Evolutionary conservation across 371 early-diverging fungal genomes (phyloP), one percentile per base, ranked within the genome.

Genomic region (Saksenaea oblongispora): DNA sequence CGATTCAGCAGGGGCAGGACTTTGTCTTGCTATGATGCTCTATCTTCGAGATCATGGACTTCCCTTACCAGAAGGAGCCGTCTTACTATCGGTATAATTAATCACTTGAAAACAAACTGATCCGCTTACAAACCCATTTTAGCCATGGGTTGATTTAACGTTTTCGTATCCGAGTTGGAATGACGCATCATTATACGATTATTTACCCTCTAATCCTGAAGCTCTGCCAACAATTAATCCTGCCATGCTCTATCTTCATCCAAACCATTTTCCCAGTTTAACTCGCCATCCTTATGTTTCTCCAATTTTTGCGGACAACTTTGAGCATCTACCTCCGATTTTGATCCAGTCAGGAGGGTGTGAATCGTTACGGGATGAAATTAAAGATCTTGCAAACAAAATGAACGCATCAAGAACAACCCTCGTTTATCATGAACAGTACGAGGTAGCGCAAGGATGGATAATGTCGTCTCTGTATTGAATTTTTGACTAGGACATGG

Each of bases 361-460:
- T 31, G 89, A 89, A 59, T 72, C 84, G 3, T 61, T 87, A 26
- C 74, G 87, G 28, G 87, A 88, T 66, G 89, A 89, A 53, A 79
- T 79, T 26, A 37, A 55, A 34, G 74, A 69, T 24, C 34, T 79
- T 27, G 66, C 69, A 9, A 34, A 31, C 1, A 65, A 67, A 13
- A 71, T 79, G 10, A 63, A 60, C 26, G 62, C 63, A 0, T 66
- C 76, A 28, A 71, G 65, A 54, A 69, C 67, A 4, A 73, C 74
- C 0, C 62, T 71, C 56, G 66, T 75, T 14, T 70, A 75, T 34
- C 68, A 75, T 64, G 79, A 79, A 54, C 64, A 66, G 3, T 79
- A 79, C 44, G 72, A 78, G 66, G 74, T 74, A 65, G 35, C 8
- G 15, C 2, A 61, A 34, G 22, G 17, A 31, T 26, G 28, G 26